Base-by-base conservation (phyloP, 2,329 filamentous ascomycete species). In the Exophiala alcalophila region DNA sequence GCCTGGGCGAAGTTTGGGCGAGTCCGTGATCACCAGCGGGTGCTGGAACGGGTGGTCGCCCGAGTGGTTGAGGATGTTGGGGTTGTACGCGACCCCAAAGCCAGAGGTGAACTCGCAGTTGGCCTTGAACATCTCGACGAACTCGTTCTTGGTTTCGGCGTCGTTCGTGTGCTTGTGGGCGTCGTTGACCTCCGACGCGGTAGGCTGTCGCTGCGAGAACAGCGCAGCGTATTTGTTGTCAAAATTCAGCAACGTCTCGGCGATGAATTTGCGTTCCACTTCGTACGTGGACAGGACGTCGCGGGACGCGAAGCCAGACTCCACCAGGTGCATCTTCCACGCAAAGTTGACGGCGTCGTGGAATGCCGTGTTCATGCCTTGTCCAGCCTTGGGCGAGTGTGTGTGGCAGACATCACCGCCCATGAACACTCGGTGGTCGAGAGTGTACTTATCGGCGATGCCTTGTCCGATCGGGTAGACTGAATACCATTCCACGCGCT, bases 241-340 rank as follows among this genome's bases (percentile, higher is more conserved):
- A 59, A 96, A 96, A 61, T 84, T 74, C 9, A 96, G 74, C 0
- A 96, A 76, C 8, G 79, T 85, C 65, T 95, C 85, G 4, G 91
- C 91, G 28, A 94, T 83, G 43, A 84, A 74, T 61, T 86, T 90
- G 44, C 90, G 83, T 66, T 96, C 90, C 2, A 76, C 74, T 67
- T 96, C 87, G 63, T 96, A 97, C 0, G 90, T 92, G 49, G 81
- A 78, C 36, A 97, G 76, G 12, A 92, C 73, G 3, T 78, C 77
- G 48, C 86, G 83, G 20, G 81, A 69, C 1, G 88, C 86, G 54
- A 94, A 86, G 9, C 88, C 88, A 18, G 76, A 74, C 61, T 95
- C 89, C 7, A 96, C 91, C 24, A 86, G 81, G 61, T 95, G 90
- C 37, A 96, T 86, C 70, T 97, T 97, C 90, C 90, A 97, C 5